These are phyloP conservation scores for Lycium ferocissimum DNA, from an alignment of 257 asterid species.

Conservation along the genomic window DNA sequence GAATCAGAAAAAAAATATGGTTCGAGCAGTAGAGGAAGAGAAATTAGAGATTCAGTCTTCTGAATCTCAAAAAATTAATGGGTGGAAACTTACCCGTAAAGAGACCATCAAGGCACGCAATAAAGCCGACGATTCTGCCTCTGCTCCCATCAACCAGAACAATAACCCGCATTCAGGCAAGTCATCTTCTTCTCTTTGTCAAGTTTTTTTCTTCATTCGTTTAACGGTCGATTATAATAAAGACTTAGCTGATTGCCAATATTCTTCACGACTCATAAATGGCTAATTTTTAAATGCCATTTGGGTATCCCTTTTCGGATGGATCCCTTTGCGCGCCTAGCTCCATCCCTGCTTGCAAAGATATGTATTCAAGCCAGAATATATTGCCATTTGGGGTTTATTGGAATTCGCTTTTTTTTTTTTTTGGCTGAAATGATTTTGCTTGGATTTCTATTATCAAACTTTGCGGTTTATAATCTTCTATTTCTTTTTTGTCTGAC, in stretches of 20 bases:
- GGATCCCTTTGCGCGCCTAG: neutral
- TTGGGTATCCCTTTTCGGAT: neutral
- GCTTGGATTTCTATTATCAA: neutral
- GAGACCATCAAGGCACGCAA: constrained; percentile 37
- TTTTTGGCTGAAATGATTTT: neutral
- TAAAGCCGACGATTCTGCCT: constrained; percentile 32
- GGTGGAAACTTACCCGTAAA: neutral
- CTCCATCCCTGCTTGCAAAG: neutral
- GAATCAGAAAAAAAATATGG: constrained; percentile 43
- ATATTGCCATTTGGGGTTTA: neutral
- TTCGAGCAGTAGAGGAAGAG: constrained; percentile 57
- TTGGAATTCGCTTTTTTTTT: neutral
- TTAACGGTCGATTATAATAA: neutral
- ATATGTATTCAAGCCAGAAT: neutral
- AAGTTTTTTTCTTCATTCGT: neutral
- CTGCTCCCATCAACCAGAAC: constrained; percentile 22
- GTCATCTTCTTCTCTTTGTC: neutral
- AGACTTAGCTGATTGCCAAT: too few species aligned
- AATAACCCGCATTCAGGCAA: constrained; percentile 45
- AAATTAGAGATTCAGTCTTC: constrained; percentile 35
- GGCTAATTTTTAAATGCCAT: too few species aligned
- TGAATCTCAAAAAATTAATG: constrained; percentile 14
- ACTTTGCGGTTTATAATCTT: neutral
- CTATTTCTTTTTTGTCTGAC: neutral
- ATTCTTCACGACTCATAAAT: too few species aligned